Base-by-base conservation (phyloP, 108 stramenopile genomes). In the Aurantiochytrium sp. region DNA sequence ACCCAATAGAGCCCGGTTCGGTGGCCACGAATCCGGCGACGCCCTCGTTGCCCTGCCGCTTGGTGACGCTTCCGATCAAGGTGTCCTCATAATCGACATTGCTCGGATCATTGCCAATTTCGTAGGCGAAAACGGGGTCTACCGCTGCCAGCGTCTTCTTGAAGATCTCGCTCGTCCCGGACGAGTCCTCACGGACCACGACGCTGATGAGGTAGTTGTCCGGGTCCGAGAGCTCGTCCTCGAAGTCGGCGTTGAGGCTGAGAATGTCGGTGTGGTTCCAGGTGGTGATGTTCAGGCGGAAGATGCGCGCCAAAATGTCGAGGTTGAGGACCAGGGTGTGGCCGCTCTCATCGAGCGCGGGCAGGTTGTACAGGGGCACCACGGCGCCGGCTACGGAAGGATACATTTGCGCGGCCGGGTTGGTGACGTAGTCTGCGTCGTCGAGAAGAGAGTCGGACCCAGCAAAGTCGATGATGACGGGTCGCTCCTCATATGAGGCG, bases 351-450 rank as follows among this genome's bases (percentile, higher is more conserved):
- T 48, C 73, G 12, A 81, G 27, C 21, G 6, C n/a, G 21, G 39
- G 39, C 24, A 81, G 45, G 45, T 81, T 81, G 30, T 48, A 81
- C 10, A 81, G 8, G n/a, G 73, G 73, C 21, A 81, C 73, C 8
- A 81, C 73, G 12, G 73, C 73, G n/a, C 73, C 73, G 30, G 73
- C 73, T 24, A 48, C 73, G 1, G 73, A 41, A 48, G 73, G 73
- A 24, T 81, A 81, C 73, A 81, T 81, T 48, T 81, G 73, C 12
- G 24, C 73, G 1, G n/a, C 15, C 6, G 73, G 73, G 19, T 48
- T 1, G n/a, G 39, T 3, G 21, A 48, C 42, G 30, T 81, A 81
- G 12, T 81, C 36, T 15, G 36, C 24, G n/a, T 81, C 73, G 24
- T 6, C 8, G 19, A 81, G 36, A 6, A 42, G 73, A 6, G 73